phyloP scores from a whole-genome alignment of 2,329 filamentous ascomycete genomes.

The Penicillium sp. region DNA sequence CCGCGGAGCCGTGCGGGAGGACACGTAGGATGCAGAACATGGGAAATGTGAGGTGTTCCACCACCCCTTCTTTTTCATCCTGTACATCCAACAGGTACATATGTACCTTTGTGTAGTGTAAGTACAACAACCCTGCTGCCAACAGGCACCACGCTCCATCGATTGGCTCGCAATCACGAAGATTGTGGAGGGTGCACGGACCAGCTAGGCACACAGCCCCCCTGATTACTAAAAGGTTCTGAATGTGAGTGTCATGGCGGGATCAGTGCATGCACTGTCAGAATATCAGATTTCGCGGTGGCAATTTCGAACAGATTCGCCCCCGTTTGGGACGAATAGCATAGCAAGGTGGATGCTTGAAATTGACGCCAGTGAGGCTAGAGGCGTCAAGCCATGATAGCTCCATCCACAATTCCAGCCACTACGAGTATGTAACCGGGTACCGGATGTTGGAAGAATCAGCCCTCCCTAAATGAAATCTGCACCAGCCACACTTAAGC shows the following conservation, averaged over 20 bases:
- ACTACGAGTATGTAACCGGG: too few relatives aligned
- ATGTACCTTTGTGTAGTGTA: too few relatives aligned
- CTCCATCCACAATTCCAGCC: constrained; percentile 3
- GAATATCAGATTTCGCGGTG: constrained; percentile 14
- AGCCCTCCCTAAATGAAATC: background rate
- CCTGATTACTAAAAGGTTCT: constrained; percentile 11
- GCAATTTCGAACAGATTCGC: constrained; percentile 2
- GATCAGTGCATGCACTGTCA: background rate
- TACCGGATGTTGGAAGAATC: background rate
- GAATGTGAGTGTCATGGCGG: background rate
- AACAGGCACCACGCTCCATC: background rate
- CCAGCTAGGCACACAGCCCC: constrained; percentile 8
- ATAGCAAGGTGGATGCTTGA: background rate
- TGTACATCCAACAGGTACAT: background rate
- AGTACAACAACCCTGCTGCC: constrained; percentile 1
- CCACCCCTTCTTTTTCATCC: background rate
- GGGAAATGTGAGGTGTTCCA: constrained; percentile 1
- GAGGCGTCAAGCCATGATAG: constrained; percentile 1
- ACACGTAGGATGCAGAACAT: background rate
- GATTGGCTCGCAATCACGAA: constrained; percentile 7
- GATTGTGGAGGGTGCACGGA: background rate
- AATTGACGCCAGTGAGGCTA: constrained; percentile 5
- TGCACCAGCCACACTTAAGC: constrained; percentile 22
- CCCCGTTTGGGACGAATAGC: background rate
- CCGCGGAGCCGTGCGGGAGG: background rate